These are phyloP conservation scores for Phalaenopsis aphrodite DNA, from an alignment of 106 monocot species.

Conservation along the genomic window DNA sequence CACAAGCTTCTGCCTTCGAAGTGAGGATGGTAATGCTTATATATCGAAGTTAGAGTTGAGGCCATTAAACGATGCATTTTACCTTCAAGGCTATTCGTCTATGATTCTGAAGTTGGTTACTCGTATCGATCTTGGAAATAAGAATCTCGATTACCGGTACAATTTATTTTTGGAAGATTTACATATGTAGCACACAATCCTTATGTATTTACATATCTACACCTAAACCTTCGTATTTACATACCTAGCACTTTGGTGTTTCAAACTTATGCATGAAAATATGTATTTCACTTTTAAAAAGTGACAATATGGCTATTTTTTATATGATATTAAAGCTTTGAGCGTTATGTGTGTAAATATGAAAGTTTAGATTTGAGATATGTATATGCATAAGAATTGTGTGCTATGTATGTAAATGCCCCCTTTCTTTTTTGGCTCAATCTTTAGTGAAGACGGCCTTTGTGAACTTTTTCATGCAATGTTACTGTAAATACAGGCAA, in stretches of 20 bases:
- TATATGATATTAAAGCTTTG: no score
- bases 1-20: conserved; percentile 19
- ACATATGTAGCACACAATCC: no score
- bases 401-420: no score
- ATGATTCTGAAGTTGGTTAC: conserved; percentile 21
- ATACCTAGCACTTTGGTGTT: no score
- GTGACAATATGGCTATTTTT: no score
- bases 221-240: no score
- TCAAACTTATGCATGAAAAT: no score
- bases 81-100: conserved; percentile 8
- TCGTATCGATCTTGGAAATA: conserved; percentile 32
- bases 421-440: background rate
- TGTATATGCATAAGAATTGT: no score
- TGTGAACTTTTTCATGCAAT: background rate
- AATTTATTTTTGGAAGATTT: background rate
- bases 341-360: no score
- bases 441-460: background rate
- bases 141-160: conserved; percentile 18
- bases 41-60: conserved; percentile 32
- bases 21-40: conserved; percentile 22
- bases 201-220: no score
- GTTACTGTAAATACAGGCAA: background rate
- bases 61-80: conserved; percentile 19
- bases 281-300: no score
- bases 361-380: no score